phyloP scores from a whole-genome alignment of 2,329 filamentous ascomycete genomes.

The Botrytis byssoidea region DNA sequence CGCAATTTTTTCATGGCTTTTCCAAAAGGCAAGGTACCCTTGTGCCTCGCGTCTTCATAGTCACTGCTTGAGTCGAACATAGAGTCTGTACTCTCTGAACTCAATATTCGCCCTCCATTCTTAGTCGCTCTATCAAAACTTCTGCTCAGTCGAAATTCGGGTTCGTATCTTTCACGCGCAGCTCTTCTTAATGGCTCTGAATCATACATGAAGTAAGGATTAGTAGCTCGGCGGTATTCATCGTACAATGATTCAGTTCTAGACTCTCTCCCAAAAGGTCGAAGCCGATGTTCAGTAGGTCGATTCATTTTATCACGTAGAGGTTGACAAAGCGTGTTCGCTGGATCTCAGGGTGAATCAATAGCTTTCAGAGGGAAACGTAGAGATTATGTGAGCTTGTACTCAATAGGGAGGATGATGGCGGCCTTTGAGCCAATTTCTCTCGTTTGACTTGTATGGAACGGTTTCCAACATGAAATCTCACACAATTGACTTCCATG shows the following conservation, averaged over 20 bases:
- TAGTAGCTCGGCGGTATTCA: not conserved
- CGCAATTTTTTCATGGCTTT: constrained; percentile 25
- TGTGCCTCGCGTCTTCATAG: constrained; percentile 2
- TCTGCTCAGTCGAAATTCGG: not conserved
- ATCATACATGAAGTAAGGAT: constrained; percentile 2
- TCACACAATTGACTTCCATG: constrained; percentile 3
- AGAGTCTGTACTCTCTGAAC: not conserved
- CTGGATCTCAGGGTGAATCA: not conserved
- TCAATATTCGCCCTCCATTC: not conserved
- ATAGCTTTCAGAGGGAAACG: not conserved
- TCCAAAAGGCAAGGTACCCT: constrained; percentile 12
- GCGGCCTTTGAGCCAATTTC: constrained; percentile 3
- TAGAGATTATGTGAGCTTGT: not conserved
- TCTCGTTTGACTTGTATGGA: not conserved
- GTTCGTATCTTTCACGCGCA: not conserved
- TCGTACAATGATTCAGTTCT: constrained; percentile 11
- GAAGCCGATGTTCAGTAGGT: constrained; percentile 12
- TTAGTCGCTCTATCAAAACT: not conserved
- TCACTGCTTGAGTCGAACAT: constrained; percentile 1
- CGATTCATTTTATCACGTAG: constrained; percentile 11
- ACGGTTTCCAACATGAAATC: not conserved
- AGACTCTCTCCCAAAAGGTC: constrained; percentile 12
- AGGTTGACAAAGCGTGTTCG: not conserved
- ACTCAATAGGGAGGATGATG: not conserved
- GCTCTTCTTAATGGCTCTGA: not conserved